These are phyloP conservation scores for Phanerodontia chrysosporium DNA, from an alignment of 768 basidiomycete genomes.

Conservation along the genomic window DNA sequence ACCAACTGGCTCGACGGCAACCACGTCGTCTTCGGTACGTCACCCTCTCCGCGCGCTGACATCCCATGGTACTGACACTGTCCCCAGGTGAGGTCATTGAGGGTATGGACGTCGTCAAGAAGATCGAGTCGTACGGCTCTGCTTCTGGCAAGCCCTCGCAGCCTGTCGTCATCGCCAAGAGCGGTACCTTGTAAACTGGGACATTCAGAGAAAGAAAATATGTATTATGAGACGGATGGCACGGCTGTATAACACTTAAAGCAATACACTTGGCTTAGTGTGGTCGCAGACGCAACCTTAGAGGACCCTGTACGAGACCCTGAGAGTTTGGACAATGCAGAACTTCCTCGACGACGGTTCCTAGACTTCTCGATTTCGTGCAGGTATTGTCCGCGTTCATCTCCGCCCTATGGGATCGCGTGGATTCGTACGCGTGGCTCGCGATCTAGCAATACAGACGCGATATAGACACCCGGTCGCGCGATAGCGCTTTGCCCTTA, in stretches of 20 bases:
- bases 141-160: conserved; percentile 24
- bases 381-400: not conserved
- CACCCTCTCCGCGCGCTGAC: not conserved
- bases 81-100: conserved; percentile 49
- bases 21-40: conserved; percentile 69
- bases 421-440: not conserved
- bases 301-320: not conserved
- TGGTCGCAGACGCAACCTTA: not conserved
- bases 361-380: not conserved
- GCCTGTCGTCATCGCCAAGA: conserved; percentile 21
- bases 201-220: not conserved
- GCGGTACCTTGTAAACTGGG: conserved; percentile 19
- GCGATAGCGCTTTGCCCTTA: not conserved
- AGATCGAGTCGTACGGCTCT: conserved; percentile 42
- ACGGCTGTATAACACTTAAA: conserved; percentile 4
- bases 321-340: not conserved
- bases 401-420: not conserved
- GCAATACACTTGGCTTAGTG: not conserved
- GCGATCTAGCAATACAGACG: not conserved
- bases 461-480: not conserved
- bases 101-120: conserved; percentile 61
- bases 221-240: conserved; percentile 6
- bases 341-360: too few relatives aligned
- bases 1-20: conserved; percentile 70
- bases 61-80: not conserved